These are phyloP conservation scores for Protoeuglena noctilucae DNA, from an alignment of 139 green algal species.

Conservation along the genomic window DNA sequence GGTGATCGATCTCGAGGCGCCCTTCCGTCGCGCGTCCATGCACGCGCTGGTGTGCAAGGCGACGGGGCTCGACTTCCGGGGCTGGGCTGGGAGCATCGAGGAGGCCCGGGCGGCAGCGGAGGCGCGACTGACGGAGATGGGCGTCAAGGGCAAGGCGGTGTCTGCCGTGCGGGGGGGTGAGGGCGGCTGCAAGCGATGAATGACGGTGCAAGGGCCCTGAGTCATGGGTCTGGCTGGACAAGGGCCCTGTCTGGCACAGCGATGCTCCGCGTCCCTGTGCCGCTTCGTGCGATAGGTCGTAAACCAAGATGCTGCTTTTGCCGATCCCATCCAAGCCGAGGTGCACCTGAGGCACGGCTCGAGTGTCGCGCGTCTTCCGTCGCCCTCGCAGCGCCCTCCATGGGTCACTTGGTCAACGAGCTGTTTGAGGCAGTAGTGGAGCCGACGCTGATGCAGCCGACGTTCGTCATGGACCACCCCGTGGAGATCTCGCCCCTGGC, in stretches of 20 bases:
- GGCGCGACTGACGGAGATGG: conserved; percentile 16
- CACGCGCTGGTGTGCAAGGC: conserved; percentile 64
- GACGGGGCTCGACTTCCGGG: conserved; percentile 14
- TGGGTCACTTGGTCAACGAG: conserved; percentile 71
- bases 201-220: no score
- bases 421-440: conserved; percentile 88
- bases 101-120: conserved; percentile 20
- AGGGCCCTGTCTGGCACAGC: no score
- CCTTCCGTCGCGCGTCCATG: conserved; percentile 83
- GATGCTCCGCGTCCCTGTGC: no score
- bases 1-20: conserved; percentile 53
- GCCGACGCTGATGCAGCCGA: conserved; percentile 58
- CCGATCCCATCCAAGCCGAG: no score
- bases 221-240: no score
- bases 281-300: no score
- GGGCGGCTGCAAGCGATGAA: no score
- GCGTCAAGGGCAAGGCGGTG: not conserved
- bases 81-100: conserved; percentile 16
- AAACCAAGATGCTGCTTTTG: no score
- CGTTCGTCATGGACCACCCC: conserved; percentile 91
- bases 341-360: no score
- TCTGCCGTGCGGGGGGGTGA: not conserved
- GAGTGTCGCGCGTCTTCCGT: no score
- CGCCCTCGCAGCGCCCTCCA: conserved; percentile 11
- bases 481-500: conserved; percentile 85